Evolutionary conservation across 371 early-diverging fungal species (phyloP), one percentile per base, ranked within the genome.

Genomic region (Mucor sp.): DNA sequence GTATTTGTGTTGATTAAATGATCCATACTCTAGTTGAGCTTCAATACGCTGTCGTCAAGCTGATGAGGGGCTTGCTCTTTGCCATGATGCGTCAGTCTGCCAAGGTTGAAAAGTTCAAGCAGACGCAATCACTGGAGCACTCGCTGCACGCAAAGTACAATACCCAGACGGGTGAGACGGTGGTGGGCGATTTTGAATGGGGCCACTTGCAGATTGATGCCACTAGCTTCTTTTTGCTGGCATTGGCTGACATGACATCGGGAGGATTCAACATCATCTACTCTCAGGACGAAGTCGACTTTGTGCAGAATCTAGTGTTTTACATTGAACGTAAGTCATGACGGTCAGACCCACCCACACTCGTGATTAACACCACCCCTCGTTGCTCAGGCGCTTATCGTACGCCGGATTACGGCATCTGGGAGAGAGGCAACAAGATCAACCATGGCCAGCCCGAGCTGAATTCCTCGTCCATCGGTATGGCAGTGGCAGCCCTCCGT

Each of bases 351-450:
- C n/a, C n/a, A n/a, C n/a, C n/a, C n/a, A 30, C 37, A 33, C 25
- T 1, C n/a, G 28, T 32, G 23, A 28, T 7, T 19, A 27, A n/a
- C 56, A 56, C 37, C 30, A 30, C n/a, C n/a, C n/a, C n/a, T n/a
- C n/a, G n/a, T 35, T 23, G 23, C 23, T 56, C 41, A 83, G 83
- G 81, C 37, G 84, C 85, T 35, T 84, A 88, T 74, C 84, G 92
- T 58, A 95, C 94, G 0, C 95, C 95, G 4, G 96, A 96, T 65
- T 95, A 91, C 75, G 95, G 95, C 55, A 91, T 93, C 60, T 94
- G 96, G 96, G 96, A 96, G 72, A 83, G 96, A 44, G 96, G 96
- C 58, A 91, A 94, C 79, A 96, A 96, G 76, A 86, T 88, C 58
- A 96, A 96, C 72, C 94, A 94, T 74, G 96, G 95, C 19, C 81